A percentile compares a stretch with the other conserved stretches of the same genome.
These are phyloP conservation scores for Rehmannia glutinosa DNA, from an alignment of 257 asterid genomes.

Conservation along the genomic window DNA sequence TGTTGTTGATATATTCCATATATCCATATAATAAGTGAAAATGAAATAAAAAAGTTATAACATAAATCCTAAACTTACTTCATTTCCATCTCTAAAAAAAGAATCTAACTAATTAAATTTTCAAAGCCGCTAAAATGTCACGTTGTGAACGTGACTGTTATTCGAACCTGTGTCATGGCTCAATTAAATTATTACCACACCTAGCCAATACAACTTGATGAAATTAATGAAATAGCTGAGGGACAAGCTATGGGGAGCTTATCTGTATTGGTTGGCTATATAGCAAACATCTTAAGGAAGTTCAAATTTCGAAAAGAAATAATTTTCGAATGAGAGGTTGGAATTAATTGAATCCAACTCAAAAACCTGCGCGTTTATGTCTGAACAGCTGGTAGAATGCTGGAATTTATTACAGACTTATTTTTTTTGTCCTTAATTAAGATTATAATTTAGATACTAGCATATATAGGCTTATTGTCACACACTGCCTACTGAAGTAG, in stretches of 20 bases:
- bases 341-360: not conserved
- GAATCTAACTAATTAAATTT: too few relatives aligned
- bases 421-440: not conserved
- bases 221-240: not conserved
- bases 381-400: not conserved
- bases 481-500: constrained; percentile 1
- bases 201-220: too few relatives aligned
- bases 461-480: not conserved
- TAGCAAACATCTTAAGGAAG: constrained; percentile 16
- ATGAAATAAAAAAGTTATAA: too few relatives aligned
- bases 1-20: too few relatives aligned
- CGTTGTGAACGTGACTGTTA: too few relatives aligned
- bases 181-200: too few relatives aligned
- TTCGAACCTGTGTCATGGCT: too few relatives aligned
- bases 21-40: too few relatives aligned
- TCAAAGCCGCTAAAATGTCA: too few relatives aligned
- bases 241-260: constrained; percentile 16
- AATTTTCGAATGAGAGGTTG: not conserved
- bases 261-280: constrained; percentile 25
- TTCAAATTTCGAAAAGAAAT: not conserved
- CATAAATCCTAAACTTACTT: too few relatives aligned
- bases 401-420: not conserved
- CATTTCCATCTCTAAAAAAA: too few relatives aligned
- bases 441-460: too few relatives aligned
- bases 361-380: not conserved